Conservation (phyloP, 192 early-diverging fungal species). For the Coemansia guatemalensis region DNA sequence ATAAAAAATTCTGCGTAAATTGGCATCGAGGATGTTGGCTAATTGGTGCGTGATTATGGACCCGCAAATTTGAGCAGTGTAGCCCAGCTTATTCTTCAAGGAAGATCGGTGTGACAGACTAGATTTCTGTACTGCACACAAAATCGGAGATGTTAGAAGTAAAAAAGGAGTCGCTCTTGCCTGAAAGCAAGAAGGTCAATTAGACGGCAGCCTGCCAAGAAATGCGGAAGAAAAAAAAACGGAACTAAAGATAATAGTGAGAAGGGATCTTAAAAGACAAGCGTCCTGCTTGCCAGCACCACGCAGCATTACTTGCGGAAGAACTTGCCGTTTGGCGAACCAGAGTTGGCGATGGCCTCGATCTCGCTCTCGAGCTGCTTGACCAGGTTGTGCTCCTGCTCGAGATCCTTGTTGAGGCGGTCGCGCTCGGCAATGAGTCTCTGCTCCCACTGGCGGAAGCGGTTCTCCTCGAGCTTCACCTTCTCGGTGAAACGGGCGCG, state of each 20-base stretch:
- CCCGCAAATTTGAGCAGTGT: too few relatives aligned
- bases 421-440: conserved; percentile 93
- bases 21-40: too few relatives aligned
- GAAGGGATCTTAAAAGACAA: neutral
- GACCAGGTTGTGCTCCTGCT: conserved; percentile 90
- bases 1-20: too few relatives aligned
- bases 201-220: too few relatives aligned
- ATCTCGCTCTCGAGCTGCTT: conserved; percentile 89
- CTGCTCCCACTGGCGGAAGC: conserved; percentile 99
- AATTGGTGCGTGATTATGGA: too few relatives aligned
- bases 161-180: too few relatives aligned
- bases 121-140: too few relatives aligned
- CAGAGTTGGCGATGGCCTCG: conserved; percentile 49
- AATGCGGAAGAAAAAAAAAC: conserved; percentile 6
- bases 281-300: neutral
- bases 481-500: conserved; percentile 97
- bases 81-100: too few relatives aligned
- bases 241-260: neutral
- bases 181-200: too few relatives aligned
- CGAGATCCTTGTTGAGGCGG: conserved; percentile 97
- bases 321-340: conserved; percentile 54
- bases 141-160: too few relatives aligned
- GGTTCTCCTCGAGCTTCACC: conserved; percentile 93
- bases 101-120: too few relatives aligned
- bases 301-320: conserved; percentile 48